Evolutionary conservation across 2,329 filamentous ascomycete species (phyloP).

Genomic region (Aspergillus transmontanensis): DNA sequence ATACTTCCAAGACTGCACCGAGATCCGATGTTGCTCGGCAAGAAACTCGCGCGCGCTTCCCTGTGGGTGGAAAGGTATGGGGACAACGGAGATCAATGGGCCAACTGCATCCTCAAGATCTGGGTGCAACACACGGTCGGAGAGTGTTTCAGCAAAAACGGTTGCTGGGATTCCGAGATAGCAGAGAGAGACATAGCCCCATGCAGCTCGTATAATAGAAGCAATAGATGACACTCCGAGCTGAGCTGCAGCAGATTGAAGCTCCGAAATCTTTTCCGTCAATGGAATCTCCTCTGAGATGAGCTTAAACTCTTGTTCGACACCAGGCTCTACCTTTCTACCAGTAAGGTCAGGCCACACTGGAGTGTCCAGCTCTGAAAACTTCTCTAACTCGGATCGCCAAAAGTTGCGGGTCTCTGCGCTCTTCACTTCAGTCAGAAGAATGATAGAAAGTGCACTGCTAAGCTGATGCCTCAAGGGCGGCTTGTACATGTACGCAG

Average conservation of each 20-base stretch:
- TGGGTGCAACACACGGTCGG: slow-evolving; percentile 32
- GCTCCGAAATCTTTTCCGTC: slow-evolving; percentile 17
- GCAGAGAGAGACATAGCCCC: slow-evolving; percentile 29
- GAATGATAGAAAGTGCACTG: slow-evolving; percentile 29
- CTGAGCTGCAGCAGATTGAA: slow-evolving; percentile 22
- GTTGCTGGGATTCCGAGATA: slow-evolving; percentile 31
- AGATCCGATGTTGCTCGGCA: slow-evolving; percentile 28
- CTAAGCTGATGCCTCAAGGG: slow-evolving; percentile 29
- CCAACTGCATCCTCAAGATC: slow-evolving; percentile 32
- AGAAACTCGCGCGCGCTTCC: slow-evolving; percentile 30
- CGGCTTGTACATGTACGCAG: slow-evolving; percentile 25
- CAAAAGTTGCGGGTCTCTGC: slow-evolving; percentile 27
- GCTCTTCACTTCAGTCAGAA: slow-evolving; percentile 18
- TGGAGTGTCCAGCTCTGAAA: slow-evolving; percentile 24
- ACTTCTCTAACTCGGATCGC: slow-evolving; percentile 26
- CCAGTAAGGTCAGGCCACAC: slow-evolving; percentile 33
- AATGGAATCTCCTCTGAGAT: slow-evolving; percentile 21
- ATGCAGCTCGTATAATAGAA: slow-evolving; percentile 33
- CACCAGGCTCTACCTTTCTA: slow-evolving; percentile 17
- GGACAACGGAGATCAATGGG: slow-evolving; percentile 37
- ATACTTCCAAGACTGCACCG: slow-evolving; percentile 28
- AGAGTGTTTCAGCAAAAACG: slow-evolving; percentile 37
- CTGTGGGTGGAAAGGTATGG: slow-evolving; percentile 33
- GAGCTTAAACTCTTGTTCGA: slow-evolving; percentile 18
- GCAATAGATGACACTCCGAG: slow-evolving; percentile 33